These are phyloP conservation scores for Talaromyces adpressus DNA, from an alignment of 495 filamentous ascomycete species.

Conservation along the genomic window DNA sequence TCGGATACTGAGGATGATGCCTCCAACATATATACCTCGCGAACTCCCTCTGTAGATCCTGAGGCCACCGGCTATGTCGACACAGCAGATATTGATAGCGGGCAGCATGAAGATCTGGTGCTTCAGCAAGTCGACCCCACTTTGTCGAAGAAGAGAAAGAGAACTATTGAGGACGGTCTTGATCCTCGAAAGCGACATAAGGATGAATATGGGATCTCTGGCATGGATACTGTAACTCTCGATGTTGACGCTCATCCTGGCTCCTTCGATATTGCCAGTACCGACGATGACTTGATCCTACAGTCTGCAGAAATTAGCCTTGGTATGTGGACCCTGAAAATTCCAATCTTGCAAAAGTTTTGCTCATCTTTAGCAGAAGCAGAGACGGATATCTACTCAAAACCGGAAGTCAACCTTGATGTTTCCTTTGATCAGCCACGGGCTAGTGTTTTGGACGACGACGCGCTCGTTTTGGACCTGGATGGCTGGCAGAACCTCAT, in stretches of 20 bases:
- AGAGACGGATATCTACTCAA: background rate
- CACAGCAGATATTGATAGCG: background rate
- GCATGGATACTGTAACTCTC: slow-evolving; percentile 35
- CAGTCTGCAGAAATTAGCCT: background rate
- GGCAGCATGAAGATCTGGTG: slow-evolving; percentile 5
- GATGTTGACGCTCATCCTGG: background rate
- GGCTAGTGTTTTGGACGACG: slow-evolving; percentile 64
- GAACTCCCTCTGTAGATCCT: background rate
- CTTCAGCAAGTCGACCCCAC: background rate
- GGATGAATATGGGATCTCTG: slow-evolving; percentile 74
- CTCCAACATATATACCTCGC: slow-evolving; percentile 14
- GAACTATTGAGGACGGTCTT: slow-evolving; percentile 47
- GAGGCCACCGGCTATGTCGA: background rate
- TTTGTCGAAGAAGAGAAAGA: slow-evolving; percentile 60
- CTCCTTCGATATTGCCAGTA: background rate
- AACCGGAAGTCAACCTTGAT: slow-evolving; percentile 48
- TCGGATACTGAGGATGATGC: slow-evolving; percentile 55
- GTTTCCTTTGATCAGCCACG: slow-evolving; percentile 54
- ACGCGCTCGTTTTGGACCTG: slow-evolving; percentile 56
- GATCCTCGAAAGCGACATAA: slow-evolving; percentile 63
- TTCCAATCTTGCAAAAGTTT: background rate
- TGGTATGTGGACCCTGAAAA: background rate
- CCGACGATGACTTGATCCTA: background rate
- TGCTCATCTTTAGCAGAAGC: background rate
- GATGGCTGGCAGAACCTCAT: slow-evolving; percentile 72